Evolutionary conservation across 1,284 basidiomycete species (phyloP), one percentile per base, ranked within the genome.

Genomic region (Moniliophthora roreri): DNA sequence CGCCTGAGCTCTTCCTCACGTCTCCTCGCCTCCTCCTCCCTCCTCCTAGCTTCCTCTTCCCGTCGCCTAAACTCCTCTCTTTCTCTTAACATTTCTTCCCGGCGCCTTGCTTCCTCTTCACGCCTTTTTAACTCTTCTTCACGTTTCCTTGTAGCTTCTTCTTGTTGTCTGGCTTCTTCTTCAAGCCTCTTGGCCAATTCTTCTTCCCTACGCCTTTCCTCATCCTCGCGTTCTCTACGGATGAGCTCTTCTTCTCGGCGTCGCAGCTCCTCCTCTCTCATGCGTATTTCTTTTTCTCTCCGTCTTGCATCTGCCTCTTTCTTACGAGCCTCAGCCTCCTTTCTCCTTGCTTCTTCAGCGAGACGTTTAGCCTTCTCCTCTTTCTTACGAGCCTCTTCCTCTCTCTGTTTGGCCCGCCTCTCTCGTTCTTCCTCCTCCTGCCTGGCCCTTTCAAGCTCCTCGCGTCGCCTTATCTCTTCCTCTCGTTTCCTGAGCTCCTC

Each of bases 61-160:
- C n/a, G n/a, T n/a, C n/a, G n/a, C n/a, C n/a, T n/a, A n/a, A n/a
- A n/a, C n/a, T n/a, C n/a, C n/a, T n/a, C n/a, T n/a, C n/a, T n/a
- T n/a, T n/a, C n/a, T n/a, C n/a, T n/a, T n/a, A n/a, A n/a, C n/a
- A n/a, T n/a, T n/a, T 63, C 61, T 28, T 58, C 60, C 38, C 55
- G 52, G 38, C 51, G 47, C 45, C 51, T 59, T 15, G 60, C 60
- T 50, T 67, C 65, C 56, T 62, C 62, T 53, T 66, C 65, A 50
- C 61, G 60, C 10, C 58, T 61, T n/a, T 55, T 64, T 21, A 65
- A 46, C 46, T 68, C 68, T 55, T 63, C 65, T 53, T 68, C 67
- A 65, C 45, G 58, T 50, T 55, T 52, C 56, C n/a, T 36, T 59
- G 58, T 55, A 64, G 60, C 53, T 61, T 60, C 42, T 66, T 61